These are phyloP conservation scores for Fragaria ananassa DNA, from an alignment of 306 rosid genomes.

Conservation along the genomic window DNA sequence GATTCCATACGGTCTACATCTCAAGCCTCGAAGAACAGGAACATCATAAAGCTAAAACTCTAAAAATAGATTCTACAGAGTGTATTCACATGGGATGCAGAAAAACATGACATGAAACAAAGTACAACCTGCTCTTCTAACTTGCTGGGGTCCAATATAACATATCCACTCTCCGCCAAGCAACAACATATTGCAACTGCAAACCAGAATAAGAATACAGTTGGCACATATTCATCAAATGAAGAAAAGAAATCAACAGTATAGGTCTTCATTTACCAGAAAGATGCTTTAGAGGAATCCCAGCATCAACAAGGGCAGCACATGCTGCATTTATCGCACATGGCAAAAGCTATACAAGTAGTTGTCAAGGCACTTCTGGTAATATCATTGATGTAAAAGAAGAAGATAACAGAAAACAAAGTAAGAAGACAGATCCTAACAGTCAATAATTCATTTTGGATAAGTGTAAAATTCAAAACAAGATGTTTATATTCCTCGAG, in stretches of 20 bases:
- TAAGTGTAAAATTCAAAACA: not conserved
- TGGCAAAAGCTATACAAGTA: slow-evolving; percentile 65
- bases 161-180: slow-evolving; percentile 55
- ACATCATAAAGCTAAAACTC: not conserved
- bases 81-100: not conserved
- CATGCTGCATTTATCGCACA: slow-evolving; percentile 95
- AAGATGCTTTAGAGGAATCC: slow-evolving; percentile 88
- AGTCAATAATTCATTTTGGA: not conserved
- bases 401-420: not conserved
- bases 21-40: not conserved
- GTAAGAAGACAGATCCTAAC: not conserved
- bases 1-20: not conserved
- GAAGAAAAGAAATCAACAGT: slow-evolving; percentile 16
- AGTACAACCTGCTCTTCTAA: slow-evolving; percentile 75
- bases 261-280: slow-evolving; percentile 59
- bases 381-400: not conserved
- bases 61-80: not conserved
- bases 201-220: slow-evolving; percentile 29
- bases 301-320: slow-evolving; percentile 89
- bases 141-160: slow-evolving; percentile 80
- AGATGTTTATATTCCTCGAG: not conserved
- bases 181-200: slow-evolving; percentile 89
- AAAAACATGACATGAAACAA: not conserved
- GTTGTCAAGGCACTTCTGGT: slow-evolving; percentile 43
- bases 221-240: slow-evolving; percentile 24